Conservation (phyloP, 2,329 filamentous ascomycete species). For the Blumeriella jaapii region DNA sequence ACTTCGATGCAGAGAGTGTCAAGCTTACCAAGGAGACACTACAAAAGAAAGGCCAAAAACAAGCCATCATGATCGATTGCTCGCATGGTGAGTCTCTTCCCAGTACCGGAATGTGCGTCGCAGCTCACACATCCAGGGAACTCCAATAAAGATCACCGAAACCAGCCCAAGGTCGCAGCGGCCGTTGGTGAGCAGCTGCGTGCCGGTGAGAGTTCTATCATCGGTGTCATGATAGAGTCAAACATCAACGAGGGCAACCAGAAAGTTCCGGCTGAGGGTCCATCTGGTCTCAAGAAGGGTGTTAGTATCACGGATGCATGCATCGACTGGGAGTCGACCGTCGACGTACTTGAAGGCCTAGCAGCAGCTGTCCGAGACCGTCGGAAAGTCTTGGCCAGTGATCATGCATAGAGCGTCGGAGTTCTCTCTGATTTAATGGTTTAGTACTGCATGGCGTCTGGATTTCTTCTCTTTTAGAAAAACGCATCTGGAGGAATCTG, state of each 20-base stretch:
- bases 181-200: constrained; percentile 74
- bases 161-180: constrained; percentile 88
- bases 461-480: constrained; percentile 5
- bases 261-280: constrained; percentile 78
- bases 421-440: constrained; percentile 1
- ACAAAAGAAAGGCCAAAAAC: constrained; percentile 68
- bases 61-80: constrained; percentile 97
- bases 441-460: constrained; percentile 13
- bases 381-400: constrained; percentile 32
- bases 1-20: constrained; percentile 82
- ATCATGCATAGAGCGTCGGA: constrained; percentile 3
- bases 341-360: constrained; percentile 71
- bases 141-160: constrained; percentile 93
- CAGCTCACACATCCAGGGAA: constrained; percentile 49
- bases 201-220: constrained; percentile 75
- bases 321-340: constrained; percentile 83
- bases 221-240: constrained; percentile 98
- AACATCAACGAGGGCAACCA: constrained; percentile 88
- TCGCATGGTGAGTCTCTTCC: constrained; percentile 60
- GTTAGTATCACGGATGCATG: constrained; percentile 95
- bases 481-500: constrained; percentile 4
- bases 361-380: constrained; percentile 73
- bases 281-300: constrained; percentile 67
- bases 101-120: not conserved
- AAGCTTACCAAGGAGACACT: constrained; percentile 67